Evolutionary conservation across 2,329 filamentous ascomycete species (phyloP), one percentile per base, ranked within the genome.

Genomic region (Trichoderma aggressivum): DNA sequence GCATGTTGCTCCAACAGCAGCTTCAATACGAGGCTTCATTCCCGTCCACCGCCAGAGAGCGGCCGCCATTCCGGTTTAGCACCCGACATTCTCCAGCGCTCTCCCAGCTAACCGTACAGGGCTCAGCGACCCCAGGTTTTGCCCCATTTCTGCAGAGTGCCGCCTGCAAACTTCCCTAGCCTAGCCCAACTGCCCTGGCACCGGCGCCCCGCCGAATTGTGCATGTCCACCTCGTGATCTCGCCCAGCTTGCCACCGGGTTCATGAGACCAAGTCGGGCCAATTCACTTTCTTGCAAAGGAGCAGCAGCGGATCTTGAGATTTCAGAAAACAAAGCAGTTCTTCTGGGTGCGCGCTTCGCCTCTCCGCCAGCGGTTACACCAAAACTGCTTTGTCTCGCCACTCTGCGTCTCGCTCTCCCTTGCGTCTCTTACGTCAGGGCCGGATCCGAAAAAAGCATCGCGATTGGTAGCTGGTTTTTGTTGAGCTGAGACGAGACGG

Each of bases 171-270:
- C 47, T 53, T 21, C 1, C 2, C 1, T n/a, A n/a, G n/a, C n/a
- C 30, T 32, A 28, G 26, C 39, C 7, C 18, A 50, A 16, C 39
- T 18, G 32, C 50, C 24, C 69, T 70, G 30, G 47, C 59, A 1
- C 8, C 39, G 43, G 53, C n/a, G 36, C 62, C 62, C 70, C 70
- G 60, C 70, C 70, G 30, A 50, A 56, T 71, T 56, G 56, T 67
- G 58, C 56, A 71, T 67, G 43, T 16, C 30, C 62, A 67, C 59
- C 70, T 72, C 65, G 70, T 72, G 70, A 72, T 72, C 70, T 69
- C 58, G 30, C 43, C 24, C 50, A 26, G 53, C 59, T 63, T 62
- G 47, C 61, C 55, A 56, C 70, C 32, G 43, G 26, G 18, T 68
- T 59, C 64, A 68, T 59, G 70, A 68, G 70, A 68, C 70, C 43